A percentile compares a stretch with the other conserved stretches of the same genome.
Conservation (phyloP, 805 yeast genomes). For the Teunomyces gatunensis region DNA sequence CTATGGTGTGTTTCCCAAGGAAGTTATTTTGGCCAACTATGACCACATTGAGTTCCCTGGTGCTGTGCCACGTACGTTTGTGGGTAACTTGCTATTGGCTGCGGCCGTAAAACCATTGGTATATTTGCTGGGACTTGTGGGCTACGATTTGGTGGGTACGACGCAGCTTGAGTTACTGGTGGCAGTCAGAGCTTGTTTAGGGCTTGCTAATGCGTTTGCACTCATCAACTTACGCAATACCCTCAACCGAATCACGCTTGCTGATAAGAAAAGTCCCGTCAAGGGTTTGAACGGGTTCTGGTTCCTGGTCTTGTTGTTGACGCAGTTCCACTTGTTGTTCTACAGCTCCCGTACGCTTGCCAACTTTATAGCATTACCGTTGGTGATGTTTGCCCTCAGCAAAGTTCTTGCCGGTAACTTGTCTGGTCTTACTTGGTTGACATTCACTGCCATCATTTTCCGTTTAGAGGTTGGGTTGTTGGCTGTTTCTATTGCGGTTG, state of each 20-base stretch:
- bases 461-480: constrained; percentile 68
- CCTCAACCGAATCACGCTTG: constrained; percentile 20
- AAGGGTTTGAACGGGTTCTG: constrained; percentile 44
- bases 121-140: constrained; percentile 24
- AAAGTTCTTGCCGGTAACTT: constrained; percentile 49
- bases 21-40: constrained; percentile 39
- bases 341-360: constrained; percentile 86
- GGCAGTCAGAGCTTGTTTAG: constrained; percentile 58
- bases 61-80: constrained; percentile 80
- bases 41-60: constrained; percentile 87
- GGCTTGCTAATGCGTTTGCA: constrained; percentile 55
- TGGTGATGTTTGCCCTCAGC: constrained; percentile 56
- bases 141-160: constrained; percentile 37
- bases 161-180: constrained; percentile 21
- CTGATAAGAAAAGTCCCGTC: constrained; percentile 15
- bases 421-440: constrained; percentile 49
- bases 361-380: constrained; percentile 80
- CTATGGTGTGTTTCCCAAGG: constrained; percentile 48
- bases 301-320: constrained; percentile 55
- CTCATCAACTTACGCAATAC: constrained; percentile 50
- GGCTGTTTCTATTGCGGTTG: constrained; percentile 45
- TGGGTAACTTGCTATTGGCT: constrained; percentile 64
- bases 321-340: constrained; percentile 78
- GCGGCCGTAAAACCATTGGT: constrained; percentile 37
- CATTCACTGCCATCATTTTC: constrained; percentile 65